Evolutionary conservation across 2,329 filamentous ascomycete genomes (phyloP).

Genomic region (Clonostachys sp.): DNA sequence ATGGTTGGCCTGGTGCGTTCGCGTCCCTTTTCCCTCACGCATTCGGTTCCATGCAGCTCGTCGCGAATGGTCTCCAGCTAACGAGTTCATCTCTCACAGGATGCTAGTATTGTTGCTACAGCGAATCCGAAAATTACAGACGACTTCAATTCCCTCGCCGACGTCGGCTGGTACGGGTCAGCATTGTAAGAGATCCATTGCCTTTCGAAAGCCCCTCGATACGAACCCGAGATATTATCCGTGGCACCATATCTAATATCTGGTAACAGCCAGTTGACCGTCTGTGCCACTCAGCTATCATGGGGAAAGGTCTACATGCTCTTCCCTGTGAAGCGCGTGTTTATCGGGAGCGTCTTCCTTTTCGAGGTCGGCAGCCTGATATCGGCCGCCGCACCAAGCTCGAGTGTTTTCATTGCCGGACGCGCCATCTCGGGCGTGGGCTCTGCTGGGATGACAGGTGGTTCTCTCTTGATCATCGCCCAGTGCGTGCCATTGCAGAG

Average conservation of each 20-base stretch:
- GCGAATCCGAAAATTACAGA: constrained; percentile 43
- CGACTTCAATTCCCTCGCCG: constrained; percentile 46
- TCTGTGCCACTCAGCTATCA: background rate
- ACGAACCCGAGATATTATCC: too few species aligned
- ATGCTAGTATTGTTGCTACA: constrained; percentile 14
- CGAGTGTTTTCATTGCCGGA: constrained; percentile 42
- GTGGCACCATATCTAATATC: too few species aligned
- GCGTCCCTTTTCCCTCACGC: too few species aligned
- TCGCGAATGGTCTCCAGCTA: too few species aligned
- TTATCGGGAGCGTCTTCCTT: constrained; percentile 29
- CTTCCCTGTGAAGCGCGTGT: constrained; percentile 25
- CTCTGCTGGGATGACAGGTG: constrained; percentile 46
- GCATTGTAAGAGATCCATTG: constrained; percentile 31
- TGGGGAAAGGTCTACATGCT: background rate
- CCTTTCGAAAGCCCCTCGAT: background rate
- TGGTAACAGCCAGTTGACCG: background rate
- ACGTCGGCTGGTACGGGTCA: constrained; percentile 58
- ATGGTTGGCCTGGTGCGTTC: too few species aligned
- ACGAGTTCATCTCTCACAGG: background rate
- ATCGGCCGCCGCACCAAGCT: constrained; percentile 32
- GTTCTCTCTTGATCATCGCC: constrained; percentile 45
- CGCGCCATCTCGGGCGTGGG: constrained; percentile 46
- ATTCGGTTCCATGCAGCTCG: too few species aligned
- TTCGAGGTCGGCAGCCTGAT: constrained; percentile 41
- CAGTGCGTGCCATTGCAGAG: constrained; percentile 14